Percentiles rank a stretch among this genome's conserved stretches.
These are phyloP conservation scores for Suillus paluster DNA, from an alignment of 768 basidiomycete species.

Conservation along the genomic window DNA sequence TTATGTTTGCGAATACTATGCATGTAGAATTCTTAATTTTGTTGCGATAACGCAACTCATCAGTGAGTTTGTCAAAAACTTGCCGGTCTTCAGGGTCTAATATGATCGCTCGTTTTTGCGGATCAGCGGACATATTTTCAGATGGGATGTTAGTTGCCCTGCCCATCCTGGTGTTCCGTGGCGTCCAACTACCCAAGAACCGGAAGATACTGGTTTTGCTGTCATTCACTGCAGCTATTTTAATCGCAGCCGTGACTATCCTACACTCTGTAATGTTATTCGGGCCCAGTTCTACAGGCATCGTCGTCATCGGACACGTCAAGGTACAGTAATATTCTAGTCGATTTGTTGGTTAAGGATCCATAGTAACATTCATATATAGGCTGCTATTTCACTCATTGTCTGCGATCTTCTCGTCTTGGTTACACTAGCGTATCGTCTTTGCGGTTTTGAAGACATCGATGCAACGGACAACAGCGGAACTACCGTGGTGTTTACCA, in stretches of 20 bases:
- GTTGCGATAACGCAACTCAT: slow-evolving; percentile 25
- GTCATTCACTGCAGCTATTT: slow-evolving; percentile 23
- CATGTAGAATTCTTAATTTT: slow-evolving; percentile 4
- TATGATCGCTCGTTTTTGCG: background rate
- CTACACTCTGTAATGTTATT: slow-evolving; percentile 15
- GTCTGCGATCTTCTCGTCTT: slow-evolving; percentile 25
- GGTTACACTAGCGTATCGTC: slow-evolving; percentile 17
- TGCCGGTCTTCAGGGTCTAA: background rate
- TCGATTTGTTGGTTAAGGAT: background rate
- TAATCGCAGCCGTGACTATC: slow-evolving; percentile 26
- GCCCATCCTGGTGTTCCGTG: slow-evolving; percentile 22
- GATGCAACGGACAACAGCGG: background rate
- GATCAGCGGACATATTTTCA: slow-evolving; percentile 22
- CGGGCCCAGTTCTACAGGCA: slow-evolving; percentile 13
- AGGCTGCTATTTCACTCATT: slow-evolving; percentile 26
- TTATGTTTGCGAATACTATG: slow-evolving; percentile 10
- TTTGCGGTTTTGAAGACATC: slow-evolving; percentile 11
- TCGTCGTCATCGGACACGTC: slow-evolving; percentile 26
- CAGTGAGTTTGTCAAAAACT: slow-evolving; percentile 18
- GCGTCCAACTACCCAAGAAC: slow-evolving; percentile 19
- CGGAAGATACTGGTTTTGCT: slow-evolving; percentile 22
- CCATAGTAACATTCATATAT: slow-evolving; percentile 4
- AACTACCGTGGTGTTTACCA: slow-evolving; percentile 21
- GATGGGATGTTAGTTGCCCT: slow-evolving; percentile 26
- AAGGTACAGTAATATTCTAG: slow-evolving; percentile 15